Conservation (phyloP, 2,329 filamentous ascomycete genomes). For the Trichoderma pleuroti region DNA sequence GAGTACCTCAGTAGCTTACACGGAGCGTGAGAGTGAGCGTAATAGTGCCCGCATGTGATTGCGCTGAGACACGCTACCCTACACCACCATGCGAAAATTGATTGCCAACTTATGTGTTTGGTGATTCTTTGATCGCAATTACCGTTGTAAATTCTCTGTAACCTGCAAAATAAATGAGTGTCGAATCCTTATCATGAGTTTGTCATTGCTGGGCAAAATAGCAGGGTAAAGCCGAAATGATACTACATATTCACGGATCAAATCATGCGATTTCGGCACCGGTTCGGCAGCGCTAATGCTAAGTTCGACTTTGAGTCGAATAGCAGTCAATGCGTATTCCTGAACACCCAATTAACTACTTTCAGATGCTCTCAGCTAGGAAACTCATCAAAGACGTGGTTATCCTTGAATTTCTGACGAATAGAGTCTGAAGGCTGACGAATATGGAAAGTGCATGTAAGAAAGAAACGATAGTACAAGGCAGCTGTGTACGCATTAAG, state of each 20-base stretch:
- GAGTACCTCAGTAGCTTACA: background rate
- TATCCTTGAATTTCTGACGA: background rate
- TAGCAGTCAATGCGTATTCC: background rate
- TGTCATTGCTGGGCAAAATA: background rate
- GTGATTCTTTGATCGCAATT: background rate
- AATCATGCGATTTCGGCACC: background rate
- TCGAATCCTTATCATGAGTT: background rate
- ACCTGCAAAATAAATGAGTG: background rate
- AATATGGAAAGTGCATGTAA: background rate
- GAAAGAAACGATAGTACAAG: background rate
- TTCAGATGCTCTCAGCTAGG: background rate
- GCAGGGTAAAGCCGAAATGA: background rate
- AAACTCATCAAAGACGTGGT: background rate
- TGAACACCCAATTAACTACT: background rate
- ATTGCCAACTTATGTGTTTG: background rate
- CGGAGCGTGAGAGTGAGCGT: background rate
- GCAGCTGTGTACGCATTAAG: accelerated
- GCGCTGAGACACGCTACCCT: background rate
- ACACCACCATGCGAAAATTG: background rate
- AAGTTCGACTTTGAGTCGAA: background rate
- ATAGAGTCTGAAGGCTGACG: background rate
- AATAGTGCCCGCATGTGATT: background rate
- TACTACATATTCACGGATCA: background rate
- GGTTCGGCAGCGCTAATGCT: background rate
- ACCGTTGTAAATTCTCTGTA: too few relatives aligned